phyloP scores from a whole-genome alignment of 2,329 filamentous ascomycete genomes.

The Grosmannia clavigera region DNA sequence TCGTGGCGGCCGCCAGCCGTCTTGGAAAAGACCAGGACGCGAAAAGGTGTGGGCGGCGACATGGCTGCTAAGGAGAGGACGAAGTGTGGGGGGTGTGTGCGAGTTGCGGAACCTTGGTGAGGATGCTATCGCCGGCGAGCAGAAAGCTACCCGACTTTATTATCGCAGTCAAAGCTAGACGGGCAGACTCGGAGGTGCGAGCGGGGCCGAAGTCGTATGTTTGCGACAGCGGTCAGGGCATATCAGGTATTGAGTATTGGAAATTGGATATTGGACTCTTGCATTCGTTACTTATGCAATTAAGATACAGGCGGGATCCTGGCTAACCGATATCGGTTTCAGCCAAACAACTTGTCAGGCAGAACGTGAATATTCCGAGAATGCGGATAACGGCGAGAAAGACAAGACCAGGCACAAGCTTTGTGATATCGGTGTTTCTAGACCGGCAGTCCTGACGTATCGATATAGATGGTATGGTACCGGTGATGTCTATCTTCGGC shows the following conservation, averaged over 20 bases:
- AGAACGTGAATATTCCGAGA: no score
- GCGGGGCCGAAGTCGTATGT: not conserved
- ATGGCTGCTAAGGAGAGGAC: not conserved
- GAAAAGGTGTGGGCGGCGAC: constrained; percentile 12
- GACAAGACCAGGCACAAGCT: no score
- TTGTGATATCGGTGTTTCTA: no score
- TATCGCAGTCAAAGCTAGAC: not conserved
- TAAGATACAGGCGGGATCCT: no score
- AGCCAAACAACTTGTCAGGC: no score
- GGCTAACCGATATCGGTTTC: no score
- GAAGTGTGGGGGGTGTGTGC: not conserved
- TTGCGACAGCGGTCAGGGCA: no score
- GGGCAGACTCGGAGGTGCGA: not conserved
- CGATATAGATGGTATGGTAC: no score
- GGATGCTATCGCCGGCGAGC: not conserved
- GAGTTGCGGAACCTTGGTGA: not conserved
- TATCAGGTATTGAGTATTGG: no score
- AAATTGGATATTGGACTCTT: not conserved
- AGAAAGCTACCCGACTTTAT: not conserved
- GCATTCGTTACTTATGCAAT: not conserved
- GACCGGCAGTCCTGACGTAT: no score
- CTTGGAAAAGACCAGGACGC: constrained; percentile 26
- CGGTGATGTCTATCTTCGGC: no score
- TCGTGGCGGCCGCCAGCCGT: constrained; percentile 25
- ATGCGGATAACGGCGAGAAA: no score